Evolutionary conservation across 306 rosid species (phyloP), one percentile per base, ranked within the genome.

Genomic region (Ceratonia siliqua): DNA sequence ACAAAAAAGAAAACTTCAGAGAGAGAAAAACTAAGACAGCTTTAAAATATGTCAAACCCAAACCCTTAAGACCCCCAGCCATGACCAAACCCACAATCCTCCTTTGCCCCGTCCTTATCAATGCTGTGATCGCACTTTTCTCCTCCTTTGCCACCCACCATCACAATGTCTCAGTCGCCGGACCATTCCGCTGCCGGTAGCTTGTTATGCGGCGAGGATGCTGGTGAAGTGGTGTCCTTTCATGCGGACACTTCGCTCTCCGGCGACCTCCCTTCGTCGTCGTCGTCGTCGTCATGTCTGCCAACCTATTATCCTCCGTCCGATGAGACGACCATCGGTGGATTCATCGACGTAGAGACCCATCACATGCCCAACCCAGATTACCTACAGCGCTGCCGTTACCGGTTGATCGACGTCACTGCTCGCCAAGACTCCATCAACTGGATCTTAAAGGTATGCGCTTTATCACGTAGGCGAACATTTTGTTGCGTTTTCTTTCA

Each of bases 391-490:
- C 85, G 86, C 4, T 83, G 78, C 72, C 84, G 86, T 24, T 65
- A 81, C 76, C 84, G 87, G 10, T 54, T 70, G 22, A 64, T 85
- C 50, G 90, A 86, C 82, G 30, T 75, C 53, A 80, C 82, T 2
- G 78, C 85, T 25, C 97, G 96, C 9, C 82, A 77, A 8, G 88
- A 89, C 77, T 82, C 93, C 67, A 81, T 92, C 73, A 83, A 80
- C 84, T 92, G 97, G 97, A 89, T 92, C 87, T 68, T 92, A 11
- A 89, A 83, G 87, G 91, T 82, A 63, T 39, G 22, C 20, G 12
- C 70, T 28, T 9, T 12, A 1, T 62, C 2, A 50, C 20, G 18
- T 5, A 5, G 65, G 12, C 17, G 25, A 58, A 24, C 22, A 32
- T 2, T 32, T 27, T 56, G 14, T n/a, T 59, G 24, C 25, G 32